These are phyloP conservation scores for Canna indica DNA, from an alignment of 176 grass and related monocot species.

Conservation along the genomic window DNA sequence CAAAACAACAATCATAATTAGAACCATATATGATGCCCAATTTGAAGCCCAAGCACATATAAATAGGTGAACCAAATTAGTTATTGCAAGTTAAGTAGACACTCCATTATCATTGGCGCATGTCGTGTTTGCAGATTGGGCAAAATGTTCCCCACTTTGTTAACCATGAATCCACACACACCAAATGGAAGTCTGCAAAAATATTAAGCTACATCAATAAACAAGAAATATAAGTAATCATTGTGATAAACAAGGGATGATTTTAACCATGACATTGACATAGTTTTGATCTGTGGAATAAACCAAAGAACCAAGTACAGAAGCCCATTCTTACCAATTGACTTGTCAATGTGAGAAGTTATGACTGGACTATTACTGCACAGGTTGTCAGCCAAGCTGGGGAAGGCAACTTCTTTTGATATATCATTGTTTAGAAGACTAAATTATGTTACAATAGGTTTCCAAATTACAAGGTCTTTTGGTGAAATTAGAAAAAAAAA, in stretches of 20 bases:
- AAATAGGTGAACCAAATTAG: not conserved
- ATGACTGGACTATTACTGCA: not conserved
- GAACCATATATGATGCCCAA: not conserved
- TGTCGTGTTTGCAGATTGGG: slow-evolving; percentile 68
- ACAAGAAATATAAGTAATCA: not conserved
- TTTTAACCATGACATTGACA: not conserved
- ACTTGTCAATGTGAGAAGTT: not conserved
- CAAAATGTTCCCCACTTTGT: slow-evolving; percentile 84
- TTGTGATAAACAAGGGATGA: not conserved
- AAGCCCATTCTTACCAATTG: not conserved
- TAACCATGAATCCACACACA: slow-evolving; percentile 76
- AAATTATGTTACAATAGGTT: not conserved
- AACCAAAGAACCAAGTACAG: not conserved
- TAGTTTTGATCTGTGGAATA: too few species aligned
- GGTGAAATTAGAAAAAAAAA: too few species aligned
- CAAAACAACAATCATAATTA: not conserved
- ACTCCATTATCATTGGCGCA: slow-evolving; percentile 24
- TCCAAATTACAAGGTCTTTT: not conserved
- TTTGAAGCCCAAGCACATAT: not conserved
- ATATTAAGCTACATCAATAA: not conserved
- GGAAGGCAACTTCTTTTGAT: not conserved
- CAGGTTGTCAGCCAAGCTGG: not conserved
- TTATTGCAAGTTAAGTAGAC: not conserved
- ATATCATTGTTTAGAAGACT: not conserved
- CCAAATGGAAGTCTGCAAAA: slow-evolving; percentile 34